These are phyloP conservation scores for Hyaloperonospora brassicae DNA, from an alignment of 352 stramenopile genomes.

Conservation along the genomic window DNA sequence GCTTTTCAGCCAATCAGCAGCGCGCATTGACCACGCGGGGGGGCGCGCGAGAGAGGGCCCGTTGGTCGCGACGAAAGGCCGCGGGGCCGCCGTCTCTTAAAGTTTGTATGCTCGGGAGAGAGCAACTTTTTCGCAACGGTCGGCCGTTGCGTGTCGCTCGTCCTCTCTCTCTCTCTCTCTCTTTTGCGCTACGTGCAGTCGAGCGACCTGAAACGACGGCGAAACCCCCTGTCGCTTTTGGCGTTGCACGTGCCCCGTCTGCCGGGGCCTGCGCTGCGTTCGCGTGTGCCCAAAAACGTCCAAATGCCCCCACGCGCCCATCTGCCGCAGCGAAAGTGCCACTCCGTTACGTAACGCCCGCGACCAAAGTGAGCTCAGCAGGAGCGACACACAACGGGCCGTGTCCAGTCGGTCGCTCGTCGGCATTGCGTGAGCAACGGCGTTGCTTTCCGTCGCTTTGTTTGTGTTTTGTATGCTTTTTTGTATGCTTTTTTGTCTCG, in stretches of 20 bases:
- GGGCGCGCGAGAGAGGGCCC: background rate
- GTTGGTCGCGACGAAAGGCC: conserved; percentile 25
- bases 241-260: conserved; percentile 7
- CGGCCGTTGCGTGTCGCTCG: conserved; percentile 21
- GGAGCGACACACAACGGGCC: too few relatives aligned
- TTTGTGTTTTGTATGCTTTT: background rate
- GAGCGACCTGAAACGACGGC: conserved; percentile 14
- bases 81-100: conserved; percentile 7
- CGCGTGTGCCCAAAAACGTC: too few relatives aligned
- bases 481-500: too few relatives aligned
- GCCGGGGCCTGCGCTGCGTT: background rate
- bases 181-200: too few relatives aligned
- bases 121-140: conserved; percentile 17
- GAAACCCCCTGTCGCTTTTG: conserved; percentile 17
- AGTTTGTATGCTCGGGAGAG: conserved; percentile 22
- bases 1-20: conserved; percentile 5
- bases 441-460: background rate
- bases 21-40: background rate
- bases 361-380: background rate
- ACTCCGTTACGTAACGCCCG: too few relatives aligned
- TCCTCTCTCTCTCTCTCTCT: conserved; percentile 4
- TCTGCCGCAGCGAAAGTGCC: background rate
- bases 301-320: too few relatives aligned
- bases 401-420: background rate
- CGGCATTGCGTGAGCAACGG: too few relatives aligned